Evolutionary conservation across 768 basidiomycete genomes (phyloP), one percentile per base, ranked within the genome.

Genomic region (Agaricus blazei): DNA sequence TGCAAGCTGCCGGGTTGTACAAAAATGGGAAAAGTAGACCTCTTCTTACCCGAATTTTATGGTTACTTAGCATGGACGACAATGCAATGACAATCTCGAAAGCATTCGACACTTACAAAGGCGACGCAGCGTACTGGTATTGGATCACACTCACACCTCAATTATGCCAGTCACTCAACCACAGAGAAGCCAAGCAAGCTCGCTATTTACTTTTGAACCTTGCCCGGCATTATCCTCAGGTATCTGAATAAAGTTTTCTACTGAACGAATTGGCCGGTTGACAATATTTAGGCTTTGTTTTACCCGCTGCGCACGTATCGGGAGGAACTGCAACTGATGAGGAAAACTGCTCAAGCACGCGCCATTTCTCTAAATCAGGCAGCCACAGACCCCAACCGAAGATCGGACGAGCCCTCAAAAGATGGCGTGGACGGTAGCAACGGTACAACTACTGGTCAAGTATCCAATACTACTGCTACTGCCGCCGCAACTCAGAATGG

Each of bases 131-230:
- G 11, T 90, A 89, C 60, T 99, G 97, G 97, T 98, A 93, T 69
- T 99, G 97, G 97, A 95, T 99, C 62, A 90, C 96, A 1, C 75
- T 98, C 54, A 93, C 97, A 44, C 97, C 97, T 3, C 96, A 99
- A 64, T 80, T 99, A 8, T 86, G 93, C 60, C 68, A 89, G 52
- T 95, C 96, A 1, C 78, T 99, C 40, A 88, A 89, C 1, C 88
- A 95, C 58, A 83, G 93, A 34, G 97, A 99, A 70, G 87, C 93
- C 42, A 93, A 92, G 63, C 93, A 95, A 66, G 95, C 94, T 3
- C 82, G 93, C 19, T 87, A 88, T 66, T 81, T 99, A 44, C 76
- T 99, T 38, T 75, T 94, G 57, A 91, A 90, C 59, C 80, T 99
- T 47, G 94, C 95, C 23, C 91, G 94, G 68, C 75, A 84, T 58